These are phyloP conservation scores for Talaromyces sp. DNA, from an alignment of 2,329 filamentous ascomycete genomes.

Conservation along the genomic window DNA sequence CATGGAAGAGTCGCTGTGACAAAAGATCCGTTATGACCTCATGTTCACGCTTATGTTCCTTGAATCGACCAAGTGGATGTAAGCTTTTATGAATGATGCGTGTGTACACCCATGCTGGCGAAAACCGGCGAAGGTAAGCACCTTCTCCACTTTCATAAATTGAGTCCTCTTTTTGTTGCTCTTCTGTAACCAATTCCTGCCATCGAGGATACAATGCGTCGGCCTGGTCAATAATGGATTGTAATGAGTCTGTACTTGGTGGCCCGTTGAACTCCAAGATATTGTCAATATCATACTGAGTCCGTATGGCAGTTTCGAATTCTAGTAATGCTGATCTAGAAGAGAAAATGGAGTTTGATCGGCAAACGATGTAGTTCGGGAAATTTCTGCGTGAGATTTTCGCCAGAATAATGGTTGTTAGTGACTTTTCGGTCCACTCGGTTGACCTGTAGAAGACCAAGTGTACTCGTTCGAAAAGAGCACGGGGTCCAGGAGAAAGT, in stretches of 20 bases:
- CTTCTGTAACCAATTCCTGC: conserved; percentile 71
- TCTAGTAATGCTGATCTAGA: conserved; percentile 77
- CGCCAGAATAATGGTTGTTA: conserved; percentile 91
- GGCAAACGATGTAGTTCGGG: conserved; percentile 84
- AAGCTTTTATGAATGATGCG: conserved; percentile 88
- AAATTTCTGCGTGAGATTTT: conserved; percentile 88
- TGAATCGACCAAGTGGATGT: conserved; percentile 76
- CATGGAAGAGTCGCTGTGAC: conserved; percentile 79
- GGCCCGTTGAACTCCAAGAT: conserved; percentile 79
- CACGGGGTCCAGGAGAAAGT: conserved; percentile 70
- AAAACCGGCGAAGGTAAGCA: conserved; percentile 85
- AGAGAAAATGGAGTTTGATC: conserved; percentile 84
- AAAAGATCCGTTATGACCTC: conserved; percentile 74
- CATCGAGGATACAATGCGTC: conserved; percentile 79
- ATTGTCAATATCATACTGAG: conserved; percentile 78
- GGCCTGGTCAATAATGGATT: conserved; percentile 71
- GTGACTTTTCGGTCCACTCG: conserved; percentile 95
- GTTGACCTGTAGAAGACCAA: conserved; percentile 94
- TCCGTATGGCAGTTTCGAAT: conserved; percentile 82
- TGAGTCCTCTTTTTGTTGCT: conserved; percentile 74
- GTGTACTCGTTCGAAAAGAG: conserved; percentile 90
- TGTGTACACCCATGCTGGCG: conserved; percentile 89
- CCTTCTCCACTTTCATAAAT: conserved; percentile 83
- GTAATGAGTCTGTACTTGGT: conserved; percentile 65
- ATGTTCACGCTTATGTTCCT: conserved; percentile 78